Evolutionary conservation across 495 filamentous ascomycete genomes (phyloP).

Genomic region (Letharia columbiana): DNA sequence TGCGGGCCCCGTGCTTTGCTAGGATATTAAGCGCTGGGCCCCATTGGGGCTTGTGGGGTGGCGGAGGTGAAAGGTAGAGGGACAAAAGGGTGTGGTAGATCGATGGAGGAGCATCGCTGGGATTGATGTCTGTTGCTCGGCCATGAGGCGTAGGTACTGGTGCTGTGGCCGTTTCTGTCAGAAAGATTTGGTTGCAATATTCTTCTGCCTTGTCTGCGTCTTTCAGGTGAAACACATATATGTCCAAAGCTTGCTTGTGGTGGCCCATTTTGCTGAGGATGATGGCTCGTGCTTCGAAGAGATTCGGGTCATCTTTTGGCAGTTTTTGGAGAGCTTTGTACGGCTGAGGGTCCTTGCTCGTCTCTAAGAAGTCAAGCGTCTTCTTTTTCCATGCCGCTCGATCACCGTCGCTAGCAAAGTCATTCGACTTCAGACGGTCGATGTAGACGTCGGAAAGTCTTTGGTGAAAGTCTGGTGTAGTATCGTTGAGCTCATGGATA

Average conservation of each 20-base stretch:
- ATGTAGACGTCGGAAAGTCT: constrained; percentile 69
- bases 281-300: constrained; percentile 85
- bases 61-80: constrained; percentile 78
- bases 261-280: constrained; percentile 93
- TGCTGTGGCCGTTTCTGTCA: constrained; percentile 40
- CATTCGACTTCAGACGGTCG: constrained; percentile 44
- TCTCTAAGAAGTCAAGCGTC: constrained; percentile 65
- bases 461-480: constrained; percentile 80
- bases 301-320: constrained; percentile 71
- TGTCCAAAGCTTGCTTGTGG: constrained; percentile 86
- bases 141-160: constrained; percentile 32
- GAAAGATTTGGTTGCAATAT: constrained; percentile 81
- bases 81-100: constrained; percentile 89
- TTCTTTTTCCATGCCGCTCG: constrained; percentile 51
- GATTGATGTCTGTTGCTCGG: constrained; percentile 37
- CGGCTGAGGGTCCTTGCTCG: constrained; percentile 71
- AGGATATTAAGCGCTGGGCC: constrained; percentile 77
- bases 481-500: constrained; percentile 76
- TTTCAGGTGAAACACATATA: constrained; percentile 90
- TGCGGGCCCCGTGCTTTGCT: constrained; percentile 80
- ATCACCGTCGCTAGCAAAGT: constrained; percentile 40
- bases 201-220: constrained; percentile 89
- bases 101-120: constrained; percentile 52
- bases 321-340: constrained; percentile 65
- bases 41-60: constrained; percentile 63